Percentiles rank a stretch among this genome's conserved stretches.
Evolutionary conservation across 2,329 filamentous ascomycete species (phyloP).

Genomic region (Epichloe amarillans): DNA sequence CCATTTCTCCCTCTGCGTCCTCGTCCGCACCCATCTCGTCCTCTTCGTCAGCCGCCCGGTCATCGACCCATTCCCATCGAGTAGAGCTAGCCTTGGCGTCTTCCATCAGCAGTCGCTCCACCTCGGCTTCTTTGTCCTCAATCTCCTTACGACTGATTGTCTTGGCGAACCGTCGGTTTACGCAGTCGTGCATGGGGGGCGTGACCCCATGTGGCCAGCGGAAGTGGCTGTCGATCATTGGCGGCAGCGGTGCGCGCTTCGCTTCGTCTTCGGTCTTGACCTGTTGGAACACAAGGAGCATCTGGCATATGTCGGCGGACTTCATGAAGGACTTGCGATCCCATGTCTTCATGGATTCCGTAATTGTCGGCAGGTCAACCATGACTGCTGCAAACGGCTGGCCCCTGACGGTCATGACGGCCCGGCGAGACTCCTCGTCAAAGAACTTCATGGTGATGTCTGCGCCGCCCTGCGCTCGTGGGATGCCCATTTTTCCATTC

Average conservation of each 20-base stretch:
- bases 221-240: constrained; percentile 53
- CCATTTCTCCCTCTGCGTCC: constrained; percentile 34
- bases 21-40: constrained; percentile 28
- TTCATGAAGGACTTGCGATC: constrained; percentile 81
- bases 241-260: constrained; percentile 51
- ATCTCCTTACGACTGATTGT: constrained; percentile 72
- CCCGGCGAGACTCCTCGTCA: constrained; percentile 58
- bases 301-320: constrained; percentile 77
- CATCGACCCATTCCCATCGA: constrained; percentile 51
- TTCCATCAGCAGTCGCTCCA: constrained; percentile 57
- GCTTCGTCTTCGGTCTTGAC: constrained; percentile 57
- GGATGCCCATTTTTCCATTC: constrained; percentile 62
- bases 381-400: constrained; percentile 63
- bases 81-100: constrained; percentile 51
- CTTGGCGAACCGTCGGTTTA: constrained; percentile 72
- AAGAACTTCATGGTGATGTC: constrained; percentile 75
- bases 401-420: constrained; percentile 55
- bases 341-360: constrained; percentile 89
- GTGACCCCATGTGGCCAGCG: constrained; percentile 79
- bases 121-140: constrained; percentile 69
- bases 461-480: constrained; percentile 50
- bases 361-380: constrained; percentile 74
- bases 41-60: constrained; percentile 30
- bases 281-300: constrained; percentile 64
- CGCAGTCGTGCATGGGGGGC: constrained; percentile 74